Evolutionary conservation across 2,329 filamentous ascomycete species (phyloP), one percentile per base, ranked within the genome.

Genomic region (Neofusicoccum parvum): DNA sequence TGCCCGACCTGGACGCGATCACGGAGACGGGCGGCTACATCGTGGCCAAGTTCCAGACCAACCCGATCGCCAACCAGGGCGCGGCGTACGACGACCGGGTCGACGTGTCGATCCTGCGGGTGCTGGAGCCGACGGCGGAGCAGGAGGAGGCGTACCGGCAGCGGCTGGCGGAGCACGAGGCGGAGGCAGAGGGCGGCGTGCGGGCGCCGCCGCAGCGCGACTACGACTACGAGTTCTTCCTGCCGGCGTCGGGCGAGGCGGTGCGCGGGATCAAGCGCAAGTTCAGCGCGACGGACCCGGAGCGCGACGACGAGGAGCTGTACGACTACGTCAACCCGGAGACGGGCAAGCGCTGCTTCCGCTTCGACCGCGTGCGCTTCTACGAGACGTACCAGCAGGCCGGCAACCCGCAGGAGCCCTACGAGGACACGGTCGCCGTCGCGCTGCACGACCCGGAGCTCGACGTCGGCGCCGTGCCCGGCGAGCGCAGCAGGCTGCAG

Each of bases 1-100:
- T 89, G 6, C 87, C 87, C 7, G 87, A 90, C 70, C 80, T 87
- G 43, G 83, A 86, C 39, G 86, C 86, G 11, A 81, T 86, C 64
- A 85, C 87, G 3, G 84, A 87, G 68, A 82, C 82, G 7, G 86
- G 85, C 69, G 82, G 81, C 43, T 89, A 85, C 75, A 82, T 87
- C 70, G 79, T 88, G 63, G 81, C 86, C 75, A 89, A 88, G 66
- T 89, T 88, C 74, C 80, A 83, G 66, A 84, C 85, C 56, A 84
- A 87, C n/a, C 87, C 87, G 0, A 76, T 86, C 45, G 77, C 81
- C 58, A 77, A 79, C 32, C 72, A 74, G 15, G 72, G 78, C 48
- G 76, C 79, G 14, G 78, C 80, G 17, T 85, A 87, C 66, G 87
- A 90, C 70, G 78, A 82, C 49, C 83, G 87, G 46, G 83, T 89